Base-by-base conservation (phyloP, 306 rosid genomes). In the Citrullus mucosospermus region DNA sequence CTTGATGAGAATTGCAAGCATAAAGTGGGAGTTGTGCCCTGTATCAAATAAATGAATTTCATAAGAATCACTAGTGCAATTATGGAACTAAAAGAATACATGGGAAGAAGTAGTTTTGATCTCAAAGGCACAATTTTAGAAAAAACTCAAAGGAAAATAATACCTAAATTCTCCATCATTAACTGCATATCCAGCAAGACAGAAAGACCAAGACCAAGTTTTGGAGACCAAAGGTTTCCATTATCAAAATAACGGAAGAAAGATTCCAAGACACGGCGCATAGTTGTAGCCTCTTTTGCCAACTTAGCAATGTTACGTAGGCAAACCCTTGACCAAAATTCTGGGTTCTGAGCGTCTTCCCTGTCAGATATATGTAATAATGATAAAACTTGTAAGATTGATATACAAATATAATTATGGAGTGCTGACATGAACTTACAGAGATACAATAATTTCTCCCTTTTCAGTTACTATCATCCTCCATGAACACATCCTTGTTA, bases 271-370 rank as follows among this genome's bases (percentile, higher is more conserved):
- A 95, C 92, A 83, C 93, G 98, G 13, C 99, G 90, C 48, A 92
- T 82, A 51, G 99, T 92, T 78, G 93, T 83, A 63, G 93, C 97
- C 86, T 92, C 99, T 86, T 85, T 91, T 71, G 98, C 97, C 78
- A 92, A 87, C 86, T 83, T 91, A 78, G 99, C 93, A 95, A 95
- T 92, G 83, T 87, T 90, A 82, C 89, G 86, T 44, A 95, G 91
- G 88, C 98, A 91, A 84, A 92, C 91, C 82, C 96, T 91, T 9
- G 98, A 82, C 99, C 99, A 95, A 87, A 92, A 91, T 82, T 88
- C 75, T 59, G 93, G 91, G 62, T 84, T 95, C 70, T 59, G 84
- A 79, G 90, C 91, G 58, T 92, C 97, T 79, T 95, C 99, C 81
- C 99, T 95, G 86, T 43, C 48, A 43, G 48, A 43, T 76, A 53